Base-by-base conservation (phyloP, 139 green algal genomes). In the Prasinococcaceae sp. region DNA sequence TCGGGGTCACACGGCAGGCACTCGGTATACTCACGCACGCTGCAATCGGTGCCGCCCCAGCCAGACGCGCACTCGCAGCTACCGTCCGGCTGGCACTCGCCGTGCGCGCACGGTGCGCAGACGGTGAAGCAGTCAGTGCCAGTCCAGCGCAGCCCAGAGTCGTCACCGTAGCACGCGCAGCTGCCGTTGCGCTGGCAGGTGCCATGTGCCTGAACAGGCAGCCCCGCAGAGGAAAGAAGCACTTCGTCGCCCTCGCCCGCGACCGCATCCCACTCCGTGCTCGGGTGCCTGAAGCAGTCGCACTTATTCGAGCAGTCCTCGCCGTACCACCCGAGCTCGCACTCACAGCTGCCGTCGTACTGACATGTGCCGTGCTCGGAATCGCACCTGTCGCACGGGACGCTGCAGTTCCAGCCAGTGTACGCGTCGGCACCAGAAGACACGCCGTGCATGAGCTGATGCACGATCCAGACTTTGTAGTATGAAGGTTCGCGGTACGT, bases 401-500 rank as follows among this genome's bases (percentile, higher is more conserved):
- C 24, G 20, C 3, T 24, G 25, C 51, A 59, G 8, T 30, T 23
- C 37, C 39, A 47, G 12, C 51, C 51, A 26, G 37, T 40, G 51
- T 59, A 59, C 9, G 12, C 49, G 45, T 25, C 47, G 32, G 25
- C 22, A 6, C 51, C 51, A 6, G 51, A 48, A 3, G 6, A n/a
- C 22, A 49, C 38, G 23, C 51, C 51, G 37, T 59, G 27, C 3
- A 59, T 59, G 22, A 59, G 51, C 37, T 59, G 51, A 25, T 59
- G 38, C 51, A 38, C 27, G 23, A 59, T 38, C 51, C 51, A 59
- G n/a, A 59, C 30, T n/a, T 47, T 50, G 23, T 50, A 39, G 23
- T 39, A 50, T 20, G 48, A 25, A 9, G 51, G 36, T 6, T 20
- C 32, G 23, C 38, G 51, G 4, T 30, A 50, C 12, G 6, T 37